Conservation (phyloP, 169 alveolate genomes). For the Babesia sp. region DNA sequence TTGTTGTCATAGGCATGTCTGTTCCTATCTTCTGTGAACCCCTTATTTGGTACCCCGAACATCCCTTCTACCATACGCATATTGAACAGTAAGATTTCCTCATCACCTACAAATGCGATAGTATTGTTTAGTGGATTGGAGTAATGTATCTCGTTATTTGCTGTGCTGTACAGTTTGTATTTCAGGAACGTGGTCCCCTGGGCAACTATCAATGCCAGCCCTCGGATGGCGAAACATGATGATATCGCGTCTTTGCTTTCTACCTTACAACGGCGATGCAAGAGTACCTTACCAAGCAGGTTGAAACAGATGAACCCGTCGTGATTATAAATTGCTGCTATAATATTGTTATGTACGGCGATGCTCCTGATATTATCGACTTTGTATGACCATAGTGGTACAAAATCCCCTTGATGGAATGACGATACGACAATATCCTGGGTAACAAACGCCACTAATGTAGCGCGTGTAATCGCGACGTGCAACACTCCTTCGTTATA, state of each 20-base stretch:
- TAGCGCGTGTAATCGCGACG: background rate
- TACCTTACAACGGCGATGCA: conserved; percentile 8
- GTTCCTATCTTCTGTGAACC: conserved; percentile 8
- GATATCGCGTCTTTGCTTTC: background rate
- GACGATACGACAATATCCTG: background rate
- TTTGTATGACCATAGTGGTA: conserved; percentile 5
- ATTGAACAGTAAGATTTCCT: conserved; percentile 1
- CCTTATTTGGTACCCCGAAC: conserved; percentile 3
- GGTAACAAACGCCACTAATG: background rate
- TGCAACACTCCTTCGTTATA: background rate
- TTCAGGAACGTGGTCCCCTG: background rate
- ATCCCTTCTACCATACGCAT: conserved; percentile 19
- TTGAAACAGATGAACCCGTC: conserved; percentile 22
- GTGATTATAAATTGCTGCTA: conserved; percentile 7
- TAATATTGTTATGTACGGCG: background rate
- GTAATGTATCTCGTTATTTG: background rate
- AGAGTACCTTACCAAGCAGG: background rate
- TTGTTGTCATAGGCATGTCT: conserved; percentile 27
- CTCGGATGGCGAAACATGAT: conserved; percentile 16
- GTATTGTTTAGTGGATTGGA: conserved; percentile 5
- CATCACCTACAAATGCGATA: conserved; percentile 13
- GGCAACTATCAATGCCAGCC: conserved; percentile 12
- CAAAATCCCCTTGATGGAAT: background rate
- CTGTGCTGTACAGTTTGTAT: conserved; percentile 10
- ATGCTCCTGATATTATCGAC: conserved; percentile 19